Conservation (phyloP, 352 stramenopile genomes). For the Peronosclerospora sorghi region DNA sequence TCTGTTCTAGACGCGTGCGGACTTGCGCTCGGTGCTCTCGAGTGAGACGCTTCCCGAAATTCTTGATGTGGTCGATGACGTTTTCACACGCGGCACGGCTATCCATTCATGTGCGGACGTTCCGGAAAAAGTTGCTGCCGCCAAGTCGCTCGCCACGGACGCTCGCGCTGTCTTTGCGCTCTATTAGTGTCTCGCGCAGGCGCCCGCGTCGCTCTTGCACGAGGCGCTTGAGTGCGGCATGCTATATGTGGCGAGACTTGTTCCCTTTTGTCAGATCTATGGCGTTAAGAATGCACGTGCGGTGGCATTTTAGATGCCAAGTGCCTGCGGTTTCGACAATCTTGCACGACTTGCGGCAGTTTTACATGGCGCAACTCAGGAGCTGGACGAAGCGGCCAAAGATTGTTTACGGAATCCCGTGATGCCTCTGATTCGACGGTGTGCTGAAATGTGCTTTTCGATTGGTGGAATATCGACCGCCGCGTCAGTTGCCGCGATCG, state of each 20-base stretch:
- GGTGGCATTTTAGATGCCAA: constrained; percentile 21
- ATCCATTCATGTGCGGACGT: constrained; percentile 7
- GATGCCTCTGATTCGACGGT: constrained; percentile 26
- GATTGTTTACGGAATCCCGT: constrained; percentile 26
- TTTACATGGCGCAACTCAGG: constrained; percentile 36
- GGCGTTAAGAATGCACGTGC: constrained; percentile 21
- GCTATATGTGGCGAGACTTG: constrained; percentile 44
- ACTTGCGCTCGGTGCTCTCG: constrained; percentile 4
- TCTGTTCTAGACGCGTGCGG: constrained; percentile 2
- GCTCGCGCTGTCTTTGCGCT: constrained; percentile 26
- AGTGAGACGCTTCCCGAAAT: background rate
- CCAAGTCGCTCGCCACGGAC: constrained; percentile 5
- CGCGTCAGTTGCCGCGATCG: constrained; percentile 3
- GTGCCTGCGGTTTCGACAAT: constrained; percentile 11
- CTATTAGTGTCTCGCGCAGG: constrained; percentile 18
- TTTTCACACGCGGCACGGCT: constrained; percentile 13
- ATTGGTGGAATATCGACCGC: constrained; percentile 16
- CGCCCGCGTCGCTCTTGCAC: constrained; percentile 7
- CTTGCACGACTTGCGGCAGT: constrained; percentile 12
- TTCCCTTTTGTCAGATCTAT: constrained; percentile 53
- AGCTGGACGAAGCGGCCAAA: constrained; percentile 16
- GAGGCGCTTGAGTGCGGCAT: constrained; percentile 9
- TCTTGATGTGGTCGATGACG: constrained; percentile 21
- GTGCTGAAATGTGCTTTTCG: constrained; percentile 39
- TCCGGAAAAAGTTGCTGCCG: background rate